Conservation (phyloP, 2,329 filamentous ascomycete genomes). For the Fusarium floridanum region DNA sequence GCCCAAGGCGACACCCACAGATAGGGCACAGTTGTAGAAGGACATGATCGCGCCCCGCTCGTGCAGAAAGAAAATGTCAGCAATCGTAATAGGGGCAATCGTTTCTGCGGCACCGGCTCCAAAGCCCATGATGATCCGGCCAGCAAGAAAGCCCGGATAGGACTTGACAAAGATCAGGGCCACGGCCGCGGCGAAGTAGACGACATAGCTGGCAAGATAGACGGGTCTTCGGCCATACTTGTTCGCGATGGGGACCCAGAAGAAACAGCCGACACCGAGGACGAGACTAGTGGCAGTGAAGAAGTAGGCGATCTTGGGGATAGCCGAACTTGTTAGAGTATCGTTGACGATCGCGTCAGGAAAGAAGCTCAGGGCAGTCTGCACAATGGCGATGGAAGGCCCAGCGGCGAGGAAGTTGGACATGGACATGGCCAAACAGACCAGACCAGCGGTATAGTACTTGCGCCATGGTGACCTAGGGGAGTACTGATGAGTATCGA, state of each 20-base stretch:
- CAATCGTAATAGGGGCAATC: constrained; percentile 63
- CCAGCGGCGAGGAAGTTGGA: constrained; percentile 70
- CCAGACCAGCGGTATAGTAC: constrained; percentile 62
- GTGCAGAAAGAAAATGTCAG: constrained; percentile 70
- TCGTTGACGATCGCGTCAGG: constrained; percentile 49
- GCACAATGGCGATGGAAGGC: constrained; percentile 63
- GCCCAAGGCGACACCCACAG: constrained; percentile 58
- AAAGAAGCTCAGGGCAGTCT: constrained; percentile 62
- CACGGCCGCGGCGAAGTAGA: constrained; percentile 57
- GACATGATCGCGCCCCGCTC: constrained; percentile 66
- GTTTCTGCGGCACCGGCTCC: constrained; percentile 67
- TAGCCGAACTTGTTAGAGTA: constrained; percentile 48
- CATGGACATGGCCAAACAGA: constrained; percentile 67
- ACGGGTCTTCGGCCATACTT: constrained; percentile 60
- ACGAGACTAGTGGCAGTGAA: constrained; percentile 65
- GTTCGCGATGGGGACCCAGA: constrained; percentile 61
- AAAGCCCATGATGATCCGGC: constrained; percentile 65
- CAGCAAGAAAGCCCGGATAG: constrained; percentile 58
- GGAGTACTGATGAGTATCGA: constrained; percentile 15
- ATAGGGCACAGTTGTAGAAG: constrained; percentile 57
- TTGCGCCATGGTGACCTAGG: constrained; percentile 60
- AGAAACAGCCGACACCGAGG: constrained; percentile 52
- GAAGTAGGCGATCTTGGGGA: constrained; percentile 64
- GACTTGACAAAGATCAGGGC: constrained; percentile 59
- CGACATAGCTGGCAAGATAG: constrained; percentile 58